Percentiles rank a stretch among this genome's conserved stretches.
phyloP scores from a whole-genome alignment of 225 moss, liverwort and hornwort species.

The Ulota crispa region DNA sequence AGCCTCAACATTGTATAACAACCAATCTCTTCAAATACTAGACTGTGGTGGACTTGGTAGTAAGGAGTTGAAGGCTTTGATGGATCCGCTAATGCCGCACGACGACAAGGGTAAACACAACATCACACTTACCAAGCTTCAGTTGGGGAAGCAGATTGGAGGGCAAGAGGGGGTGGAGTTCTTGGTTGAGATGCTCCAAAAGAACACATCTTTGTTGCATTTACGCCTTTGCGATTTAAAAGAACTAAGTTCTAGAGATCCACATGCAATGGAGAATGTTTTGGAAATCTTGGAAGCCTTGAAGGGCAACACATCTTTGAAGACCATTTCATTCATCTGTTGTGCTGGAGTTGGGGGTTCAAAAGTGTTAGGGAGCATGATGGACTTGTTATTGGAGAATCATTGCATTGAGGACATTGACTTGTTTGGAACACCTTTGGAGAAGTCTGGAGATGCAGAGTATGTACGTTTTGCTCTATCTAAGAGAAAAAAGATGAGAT shows the following conservation, averaged over 20 bases:
- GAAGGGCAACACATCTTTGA: background rate
- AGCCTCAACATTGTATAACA: background rate
- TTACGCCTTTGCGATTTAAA: fast-evolving
- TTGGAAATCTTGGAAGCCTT: background rate
- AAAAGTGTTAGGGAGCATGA: background rate
- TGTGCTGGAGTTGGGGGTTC: background rate
- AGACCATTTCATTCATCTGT: fast-evolving
- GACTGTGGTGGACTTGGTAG: fast-evolving
- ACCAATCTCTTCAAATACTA: fast-evolving
- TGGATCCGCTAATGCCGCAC: background rate
- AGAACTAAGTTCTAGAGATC: background rate
- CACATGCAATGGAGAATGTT: background rate
- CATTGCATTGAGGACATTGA: background rate
- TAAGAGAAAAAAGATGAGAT: too few relatives aligned
- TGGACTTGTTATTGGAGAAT: background rate
- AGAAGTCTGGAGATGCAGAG: too few relatives aligned
- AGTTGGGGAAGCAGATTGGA: fast-evolving
- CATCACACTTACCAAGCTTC: background rate
- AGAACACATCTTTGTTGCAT: too few relatives aligned
- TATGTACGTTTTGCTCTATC: too few relatives aligned
- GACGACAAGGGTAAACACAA: background rate
- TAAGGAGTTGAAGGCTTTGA: background rate
- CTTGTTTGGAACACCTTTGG: fast-evolving
- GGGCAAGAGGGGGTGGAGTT: too few relatives aligned
- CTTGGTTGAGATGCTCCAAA: too few relatives aligned